A percentile compares a stretch with the other conserved stretches of the same genome.
phyloP scores from a whole-genome alignment of 371 early-diverging fungal species.

The Haplosporangium sp. region DNA sequence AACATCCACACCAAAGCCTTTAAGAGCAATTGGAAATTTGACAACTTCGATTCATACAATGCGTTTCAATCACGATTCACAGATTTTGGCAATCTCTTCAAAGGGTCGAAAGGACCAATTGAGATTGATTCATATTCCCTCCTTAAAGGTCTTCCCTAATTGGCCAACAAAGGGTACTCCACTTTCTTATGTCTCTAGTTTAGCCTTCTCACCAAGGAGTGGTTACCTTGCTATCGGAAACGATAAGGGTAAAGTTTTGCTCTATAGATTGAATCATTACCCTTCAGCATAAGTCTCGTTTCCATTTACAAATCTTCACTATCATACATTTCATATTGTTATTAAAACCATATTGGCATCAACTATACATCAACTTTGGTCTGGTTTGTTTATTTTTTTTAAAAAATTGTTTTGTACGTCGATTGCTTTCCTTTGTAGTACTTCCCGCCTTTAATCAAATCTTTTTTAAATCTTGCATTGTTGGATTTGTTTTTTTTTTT shows the following conservation, averaged over 20 bases:
- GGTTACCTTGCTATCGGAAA: slow-evolving; percentile 93
- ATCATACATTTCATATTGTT: neutral
- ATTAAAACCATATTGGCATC: slow-evolving; percentile 3
- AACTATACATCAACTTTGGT: no score
- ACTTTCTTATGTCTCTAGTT: slow-evolving; percentile 76
- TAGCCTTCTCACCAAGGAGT: slow-evolving; percentile 89
- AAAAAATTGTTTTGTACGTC: no score
- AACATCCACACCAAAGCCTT: slow-evolving; percentile 70
- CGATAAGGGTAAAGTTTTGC: slow-evolving; percentile 84
- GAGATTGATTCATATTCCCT: slow-evolving; percentile 81
- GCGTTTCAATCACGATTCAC: slow-evolving; percentile 86
- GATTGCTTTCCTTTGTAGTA: no score
- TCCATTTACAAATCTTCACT: no score
- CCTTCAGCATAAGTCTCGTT: slow-evolving; percentile 42
- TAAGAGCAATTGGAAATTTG: slow-evolving; percentile 83
- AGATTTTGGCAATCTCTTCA: slow-evolving; percentile 84
- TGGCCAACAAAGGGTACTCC: slow-evolving; percentile 92
- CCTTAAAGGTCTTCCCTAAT: slow-evolving; percentile 84
- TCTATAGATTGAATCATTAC: slow-evolving; percentile 85
- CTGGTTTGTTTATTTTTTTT: no score
- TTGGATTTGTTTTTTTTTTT: no score
- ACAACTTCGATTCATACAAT: slow-evolving; percentile 83
- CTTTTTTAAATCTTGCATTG: no score
- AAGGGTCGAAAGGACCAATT: slow-evolving; percentile 79
- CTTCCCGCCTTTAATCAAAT: no score